Base-by-base conservation (phyloP, 2,329 filamentous ascomycete species). In the Lachnellula occidentalis region DNA sequence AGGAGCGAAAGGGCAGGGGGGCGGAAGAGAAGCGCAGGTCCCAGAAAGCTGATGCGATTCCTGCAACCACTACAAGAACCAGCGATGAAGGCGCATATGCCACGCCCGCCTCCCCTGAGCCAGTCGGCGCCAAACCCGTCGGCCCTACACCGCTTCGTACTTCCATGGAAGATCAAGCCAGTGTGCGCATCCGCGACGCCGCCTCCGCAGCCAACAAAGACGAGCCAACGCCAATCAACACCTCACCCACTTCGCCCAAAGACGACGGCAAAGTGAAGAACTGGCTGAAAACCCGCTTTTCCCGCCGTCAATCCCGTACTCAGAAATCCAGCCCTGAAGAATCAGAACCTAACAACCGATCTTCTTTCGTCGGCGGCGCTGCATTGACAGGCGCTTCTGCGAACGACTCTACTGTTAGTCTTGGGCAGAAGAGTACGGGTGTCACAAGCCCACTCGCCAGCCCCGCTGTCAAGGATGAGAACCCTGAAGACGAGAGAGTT, bases 231-330 rank as follows among this genome's bases (percentile, higher is more conserved):
- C 58, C 62, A 4, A 48, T 62, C 36, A 62, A 61, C 17, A 49
- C 37, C n/a, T 58, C 61, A 17, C 49, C 61, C 36, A 49, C 42
- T 34, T 47, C 56, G 21, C 31, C 55, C 37, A 53, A 57, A 34
- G 57, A 62, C 49, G 48, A 51, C 15, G 53, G 57, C 39, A 64
- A 62, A 55, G 57, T 66, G 6, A 81, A 75, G 60, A 74, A 72
- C 39, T 83, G 80, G 80, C 71, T 83, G 51, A 82, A 78, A 66
- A 77, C 75, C 22, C 77, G 75, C 5, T 78, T 83, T 57, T 74
- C 73, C 0, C 70, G 72, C n/a, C 59, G 66, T 15, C 47, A 54
- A n/a, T 64, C 59, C 43, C 64, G 56, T 34, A 36, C 56, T 4
- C 62, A 65, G 36, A 64, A 62, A 45, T 49, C 59, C 2, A 37